A percentile compares a stretch with the other conserved stretches of the same genome.
These are phyloP conservation scores for Cystofilobasidium macerans DNA, from an alignment of 768 basidiomycete genomes.

Conservation along the genomic window DNA sequence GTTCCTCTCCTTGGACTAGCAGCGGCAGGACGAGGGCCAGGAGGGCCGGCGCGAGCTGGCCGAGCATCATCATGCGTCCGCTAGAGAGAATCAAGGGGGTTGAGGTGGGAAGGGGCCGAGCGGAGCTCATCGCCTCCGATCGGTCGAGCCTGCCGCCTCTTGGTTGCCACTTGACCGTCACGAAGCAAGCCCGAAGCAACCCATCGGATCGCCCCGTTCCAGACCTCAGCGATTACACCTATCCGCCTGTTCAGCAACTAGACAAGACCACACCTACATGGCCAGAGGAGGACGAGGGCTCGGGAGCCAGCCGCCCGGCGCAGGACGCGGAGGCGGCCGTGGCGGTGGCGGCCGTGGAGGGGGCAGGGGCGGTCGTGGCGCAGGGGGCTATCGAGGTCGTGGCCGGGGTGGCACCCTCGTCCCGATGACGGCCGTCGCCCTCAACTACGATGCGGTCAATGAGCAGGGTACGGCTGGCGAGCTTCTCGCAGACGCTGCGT, in stretches of 20 bases:
- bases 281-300: not conserved
- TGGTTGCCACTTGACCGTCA: too few relatives aligned
- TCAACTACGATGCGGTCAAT: slow-evolving; percentile 10
- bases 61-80: not conserved
- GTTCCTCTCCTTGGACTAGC: not conserved
- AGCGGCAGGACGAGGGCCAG: not conserved
- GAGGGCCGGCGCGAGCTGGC: not conserved
- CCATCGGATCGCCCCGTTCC: too few relatives aligned
- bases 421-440: not conserved
- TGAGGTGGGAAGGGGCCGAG: not conserved
- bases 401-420: slow-evolving; percentile 15
- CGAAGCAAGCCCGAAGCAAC: too few relatives aligned
- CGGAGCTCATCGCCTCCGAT: too few relatives aligned
- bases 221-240: too few relatives aligned
- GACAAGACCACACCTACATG: not conserved
- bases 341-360: slow-evolving; percentile 14
- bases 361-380: slow-evolving; percentile 6
- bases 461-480: not conserved
- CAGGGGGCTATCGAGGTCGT: slow-evolving; percentile 15
- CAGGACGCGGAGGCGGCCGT: not conserved
- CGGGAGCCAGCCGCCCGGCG: not conserved
- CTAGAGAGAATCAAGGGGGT: not conserved
- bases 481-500: not conserved
- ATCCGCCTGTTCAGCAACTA: too few relatives aligned
- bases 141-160: too few relatives aligned